Evolutionary conservation across 2,329 filamentous ascomycete genomes (phyloP), one percentile per base, ranked within the genome.

Genomic region (Cladophialophora chaetospira): DNA sequence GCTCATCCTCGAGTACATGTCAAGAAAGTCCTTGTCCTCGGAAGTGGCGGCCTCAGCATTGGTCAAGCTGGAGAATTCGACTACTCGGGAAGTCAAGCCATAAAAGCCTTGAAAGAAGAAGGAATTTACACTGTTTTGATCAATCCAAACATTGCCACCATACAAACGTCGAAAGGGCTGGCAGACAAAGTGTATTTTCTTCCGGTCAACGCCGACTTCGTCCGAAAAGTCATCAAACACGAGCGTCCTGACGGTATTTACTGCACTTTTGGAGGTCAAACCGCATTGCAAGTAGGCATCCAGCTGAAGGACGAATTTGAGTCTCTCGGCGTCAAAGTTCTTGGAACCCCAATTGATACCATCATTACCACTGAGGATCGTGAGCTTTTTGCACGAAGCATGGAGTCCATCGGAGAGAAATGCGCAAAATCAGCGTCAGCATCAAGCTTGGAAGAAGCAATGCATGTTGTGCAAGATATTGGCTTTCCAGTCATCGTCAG

Each of bases 131-230:
- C 94, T 2, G 88, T 99, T 63, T 80, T 99, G 62, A 97, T 99
- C 82, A 99, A 99, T 77, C 94, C 94, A 56, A 99, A 99, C 72
- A 97, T 99, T 71, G 94, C 94, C 65, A 99, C 94, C 0, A 97
- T 97, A 62, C 94, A 99, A 74, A 99, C 94, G 3, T 97, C 94
- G 51, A 97, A 97, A 77, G 94, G 94, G 63, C 80, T 99, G 51
- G 94, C 94, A 11, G 94, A 99, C 75, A 97, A 97, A 80, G 94
- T 99, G 49, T 99, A 97, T 77, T 99, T 97, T 81, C 80, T 97
- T 40, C 94, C 94, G 0, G 94, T 99, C 71, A 97, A 92, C 60
- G 89, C 93, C 57, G 93, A 97, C 52, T 97, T 97, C 65, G 94
- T 99, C 40, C 89, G 93, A 71, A 97, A 97, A 77, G 92, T 99